Percentiles rank a stretch among this genome's conserved stretches.
phyloP scores from a whole-genome alignment of 2,329 filamentous ascomycete species.

The Pseudogymnoascus sp. region DNA sequence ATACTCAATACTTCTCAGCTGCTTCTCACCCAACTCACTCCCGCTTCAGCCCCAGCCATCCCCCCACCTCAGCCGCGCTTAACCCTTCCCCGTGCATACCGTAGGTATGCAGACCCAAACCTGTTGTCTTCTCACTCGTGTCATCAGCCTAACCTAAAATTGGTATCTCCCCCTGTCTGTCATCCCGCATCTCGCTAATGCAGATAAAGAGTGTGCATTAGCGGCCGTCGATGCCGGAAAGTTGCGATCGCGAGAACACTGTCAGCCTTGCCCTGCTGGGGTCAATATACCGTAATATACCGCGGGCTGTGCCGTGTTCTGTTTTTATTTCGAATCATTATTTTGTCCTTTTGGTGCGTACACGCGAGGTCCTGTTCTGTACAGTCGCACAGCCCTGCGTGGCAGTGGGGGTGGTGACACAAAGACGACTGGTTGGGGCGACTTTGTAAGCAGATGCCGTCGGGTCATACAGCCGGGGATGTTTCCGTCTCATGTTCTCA shows the following conservation, averaged over 20 bases:
- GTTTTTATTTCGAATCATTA: background rate
- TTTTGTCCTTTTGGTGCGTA: background rate
- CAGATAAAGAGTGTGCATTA: background rate
- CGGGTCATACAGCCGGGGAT: background rate
- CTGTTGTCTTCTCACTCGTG: background rate
- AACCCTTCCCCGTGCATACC: background rate
- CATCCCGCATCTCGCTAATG: background rate
- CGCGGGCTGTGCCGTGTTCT: background rate
- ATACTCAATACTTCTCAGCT: background rate
- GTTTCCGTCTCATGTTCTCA: background rate
- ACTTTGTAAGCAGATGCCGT: background rate
- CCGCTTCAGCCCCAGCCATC: background rate
- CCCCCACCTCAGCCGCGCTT: background rate
- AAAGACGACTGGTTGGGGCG: background rate
- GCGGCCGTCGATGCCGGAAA: background rate
- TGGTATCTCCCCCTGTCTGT: background rate
- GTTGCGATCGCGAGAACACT: background rate
- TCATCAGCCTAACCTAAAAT: background rate
- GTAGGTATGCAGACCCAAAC: background rate
- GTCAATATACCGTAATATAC: background rate
- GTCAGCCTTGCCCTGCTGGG: background rate
- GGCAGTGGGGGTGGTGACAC: background rate
- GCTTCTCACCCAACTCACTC: background rate
- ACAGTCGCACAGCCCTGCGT: background rate
- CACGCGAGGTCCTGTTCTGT: background rate